phyloP scores from a whole-genome alignment of 2,329 filamentous ascomycete genomes.

The Sclerotinia subarctica region DNA sequence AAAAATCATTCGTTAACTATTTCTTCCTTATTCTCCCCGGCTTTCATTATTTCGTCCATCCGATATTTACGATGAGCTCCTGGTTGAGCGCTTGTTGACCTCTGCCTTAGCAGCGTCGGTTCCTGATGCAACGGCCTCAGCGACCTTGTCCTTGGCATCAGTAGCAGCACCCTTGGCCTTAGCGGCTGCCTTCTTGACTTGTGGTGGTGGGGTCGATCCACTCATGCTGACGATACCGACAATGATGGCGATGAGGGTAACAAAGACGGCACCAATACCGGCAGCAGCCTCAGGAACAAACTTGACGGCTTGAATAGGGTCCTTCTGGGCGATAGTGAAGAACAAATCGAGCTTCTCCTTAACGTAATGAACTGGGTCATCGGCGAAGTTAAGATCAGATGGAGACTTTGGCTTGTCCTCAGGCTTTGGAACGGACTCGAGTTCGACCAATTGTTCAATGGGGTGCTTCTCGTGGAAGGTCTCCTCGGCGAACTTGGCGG shows the following conservation, averaged over 20 bases:
- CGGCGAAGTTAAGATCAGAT: slow-evolving; percentile 78
- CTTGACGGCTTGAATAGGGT: slow-evolving; percentile 79
- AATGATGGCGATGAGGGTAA: slow-evolving; percentile 69
- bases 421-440: slow-evolving; percentile 74
- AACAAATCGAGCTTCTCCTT: slow-evolving; percentile 94
- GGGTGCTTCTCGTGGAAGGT: slow-evolving; percentile 86
- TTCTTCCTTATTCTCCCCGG: background rate
- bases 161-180: slow-evolving; percentile 68
- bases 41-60: slow-evolving; percentile 45
- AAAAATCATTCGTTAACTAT: background rate
- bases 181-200: slow-evolving; percentile 67
- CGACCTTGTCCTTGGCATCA: slow-evolving; percentile 72
- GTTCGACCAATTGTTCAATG: slow-evolving; percentile 76
- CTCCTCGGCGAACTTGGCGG: slow-evolving; percentile 82
- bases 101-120: slow-evolving; percentile 70
- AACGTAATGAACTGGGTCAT: slow-evolving; percentile 83
- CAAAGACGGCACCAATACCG: slow-evolving; percentile 66
- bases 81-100: slow-evolving; percentile 36
- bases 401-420: slow-evolving; percentile 63
- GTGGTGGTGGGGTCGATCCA: slow-evolving; percentile 63
- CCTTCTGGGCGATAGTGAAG: slow-evolving; percentile 73
- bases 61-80: slow-evolving; percentile 37
- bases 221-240: slow-evolving; percentile 63
- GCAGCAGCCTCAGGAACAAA: slow-evolving; percentile 89
- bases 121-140: slow-evolving; percentile 56